Evolutionary conservation across 768 basidiomycete species (phyloP).

Genomic region (Russula vinacea): DNA sequence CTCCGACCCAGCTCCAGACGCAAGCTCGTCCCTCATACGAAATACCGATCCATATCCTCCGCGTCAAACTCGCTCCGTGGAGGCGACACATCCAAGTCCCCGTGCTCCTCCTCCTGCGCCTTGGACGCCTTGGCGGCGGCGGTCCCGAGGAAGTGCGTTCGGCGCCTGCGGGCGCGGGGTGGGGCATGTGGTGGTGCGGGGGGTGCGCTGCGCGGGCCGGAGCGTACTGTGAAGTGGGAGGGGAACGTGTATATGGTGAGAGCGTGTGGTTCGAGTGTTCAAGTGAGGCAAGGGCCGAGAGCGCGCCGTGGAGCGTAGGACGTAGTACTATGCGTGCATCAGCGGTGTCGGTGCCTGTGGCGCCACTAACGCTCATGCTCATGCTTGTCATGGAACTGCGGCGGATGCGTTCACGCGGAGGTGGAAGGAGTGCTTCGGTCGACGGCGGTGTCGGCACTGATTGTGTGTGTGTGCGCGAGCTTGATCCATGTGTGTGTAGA

Average conservation of each 20-base stretch:
- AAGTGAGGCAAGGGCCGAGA: conserved; percentile 84
- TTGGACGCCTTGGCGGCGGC: conserved; percentile 11
- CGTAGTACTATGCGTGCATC: conserved; percentile 53
- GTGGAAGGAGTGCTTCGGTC: conserved; percentile 34
- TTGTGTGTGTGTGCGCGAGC: conserved; percentile 45
- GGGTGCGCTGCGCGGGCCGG: conserved; percentile 59
- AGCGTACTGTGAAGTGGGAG: conserved; percentile 89
- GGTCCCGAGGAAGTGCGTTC: conserved; percentile 46
- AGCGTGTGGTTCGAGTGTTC: conserved; percentile 89
- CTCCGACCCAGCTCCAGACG: conserved; percentile 11
- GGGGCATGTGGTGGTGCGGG: conserved; percentile 49
- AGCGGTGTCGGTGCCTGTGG: conserved; percentile 39
- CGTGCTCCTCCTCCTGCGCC: conserved; percentile 16
- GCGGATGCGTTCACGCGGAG: conserved; percentile 31
- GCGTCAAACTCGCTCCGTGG: conserved; percentile 57
- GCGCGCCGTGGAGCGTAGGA: conserved; percentile 63
- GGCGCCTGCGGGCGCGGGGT: conserved; percentile 72
- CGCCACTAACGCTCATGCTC: conserved; percentile 38
- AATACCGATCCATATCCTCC: conserved; percentile 74
- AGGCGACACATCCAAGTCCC: conserved; percentile 24
- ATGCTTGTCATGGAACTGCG: conserved; percentile 40
- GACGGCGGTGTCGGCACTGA: conserved; percentile 49
- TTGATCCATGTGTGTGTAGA: conserved; percentile 48
- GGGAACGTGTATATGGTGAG: conserved; percentile 90
- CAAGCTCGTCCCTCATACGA: conserved; percentile 39